Conservation (phyloP, 2,329 filamentous ascomycete species). For the Claviceps maximensis region DNA sequence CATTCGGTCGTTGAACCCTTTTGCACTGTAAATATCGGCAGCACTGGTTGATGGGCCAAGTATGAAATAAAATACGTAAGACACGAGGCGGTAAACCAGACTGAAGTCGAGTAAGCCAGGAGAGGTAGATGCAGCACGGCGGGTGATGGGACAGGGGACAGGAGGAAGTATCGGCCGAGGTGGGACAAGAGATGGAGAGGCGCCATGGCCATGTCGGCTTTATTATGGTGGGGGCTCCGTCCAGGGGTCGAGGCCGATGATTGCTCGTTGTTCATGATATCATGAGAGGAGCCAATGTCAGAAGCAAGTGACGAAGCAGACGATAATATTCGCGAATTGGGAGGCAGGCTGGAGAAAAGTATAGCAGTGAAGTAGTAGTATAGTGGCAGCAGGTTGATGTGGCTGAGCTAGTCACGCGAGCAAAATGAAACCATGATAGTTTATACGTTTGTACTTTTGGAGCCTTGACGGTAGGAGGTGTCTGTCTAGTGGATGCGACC, state of each 20-base stretch:
- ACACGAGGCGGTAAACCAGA: background rate
- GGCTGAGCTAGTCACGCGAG: background rate
- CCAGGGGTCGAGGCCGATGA: background rate
- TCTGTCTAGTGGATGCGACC: no score
- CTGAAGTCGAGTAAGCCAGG: background rate
- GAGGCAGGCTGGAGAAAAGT: constrained; percentile 1
- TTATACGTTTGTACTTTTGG: background rate
- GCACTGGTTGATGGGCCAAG: background rate
- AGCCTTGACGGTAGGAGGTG: background rate
- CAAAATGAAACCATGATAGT: background rate
- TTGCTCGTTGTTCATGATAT: constrained; percentile 1
- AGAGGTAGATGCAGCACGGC: background rate
- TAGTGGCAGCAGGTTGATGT: background rate
- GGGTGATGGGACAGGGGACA: no score
- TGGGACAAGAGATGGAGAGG: constrained; percentile 1
- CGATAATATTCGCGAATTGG: background rate
- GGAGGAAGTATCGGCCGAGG: background rate
- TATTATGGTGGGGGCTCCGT: background rate
- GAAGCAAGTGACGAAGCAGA: constrained; percentile 4
- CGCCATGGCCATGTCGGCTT: background rate
- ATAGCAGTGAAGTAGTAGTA: background rate
- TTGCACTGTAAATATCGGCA: constrained; percentile 38
- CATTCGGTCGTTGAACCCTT: constrained; percentile 73
- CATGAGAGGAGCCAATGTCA: constrained; percentile 4
- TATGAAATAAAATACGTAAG: background rate